Percentiles rank a stretch among this genome's conserved stretches.
phyloP scores from a whole-genome alignment of 2,329 filamentous ascomycete species.

The Exserohilum rostratum region DNA sequence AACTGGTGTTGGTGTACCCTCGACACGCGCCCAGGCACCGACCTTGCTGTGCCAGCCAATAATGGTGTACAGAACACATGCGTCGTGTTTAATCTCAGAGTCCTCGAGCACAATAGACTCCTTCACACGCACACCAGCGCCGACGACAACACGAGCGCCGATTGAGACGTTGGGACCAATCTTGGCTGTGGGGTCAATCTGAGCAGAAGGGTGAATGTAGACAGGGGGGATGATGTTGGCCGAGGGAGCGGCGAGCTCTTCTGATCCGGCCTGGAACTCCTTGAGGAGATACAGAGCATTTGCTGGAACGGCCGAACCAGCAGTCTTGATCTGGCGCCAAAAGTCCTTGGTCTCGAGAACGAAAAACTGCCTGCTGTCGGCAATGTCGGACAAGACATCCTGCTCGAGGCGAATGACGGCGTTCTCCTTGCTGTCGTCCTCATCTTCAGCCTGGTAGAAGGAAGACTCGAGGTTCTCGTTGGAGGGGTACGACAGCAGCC shows the following conservation, averaged over 20 bases:
- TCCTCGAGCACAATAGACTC: conserved; percentile 96
- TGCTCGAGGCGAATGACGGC: conserved; percentile 94
- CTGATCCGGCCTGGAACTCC: conserved; percentile 80
- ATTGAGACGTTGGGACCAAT: conserved; percentile 96
- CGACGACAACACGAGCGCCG: conserved; percentile 83
- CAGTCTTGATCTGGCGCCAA: conserved; percentile 99
- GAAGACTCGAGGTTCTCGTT: conserved; percentile 86
- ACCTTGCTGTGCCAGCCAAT: conserved; percentile 96
- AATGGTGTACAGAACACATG: conserved; percentile 93
- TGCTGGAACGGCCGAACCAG: conserved; percentile 92
- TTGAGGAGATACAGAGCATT: conserved; percentile 97
- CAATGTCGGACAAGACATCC: conserved; percentile 93
- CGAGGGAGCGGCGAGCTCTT: conserved; percentile 81
- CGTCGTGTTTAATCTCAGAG: conserved; percentile 93
- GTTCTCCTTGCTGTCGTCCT: conserved; percentile 76
- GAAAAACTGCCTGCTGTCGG: conserved; percentile 97
- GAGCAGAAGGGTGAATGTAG: conserved; percentile 90
- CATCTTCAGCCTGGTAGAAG: conserved; percentile 65
- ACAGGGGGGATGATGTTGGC: conserved; percentile 90
- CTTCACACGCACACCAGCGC: conserved; percentile 89
- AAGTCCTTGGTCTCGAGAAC: conserved; percentile 99
- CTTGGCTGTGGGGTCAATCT: conserved; percentile 93
- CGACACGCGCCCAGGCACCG: conserved; percentile 96
- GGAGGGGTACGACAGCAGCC: conserved; percentile 92
- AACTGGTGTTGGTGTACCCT: conserved; percentile 88